phyloP scores from a whole-genome alignment of 2,329 filamentous ascomycete genomes.

The Pseudopithomyces chartarum region DNA sequence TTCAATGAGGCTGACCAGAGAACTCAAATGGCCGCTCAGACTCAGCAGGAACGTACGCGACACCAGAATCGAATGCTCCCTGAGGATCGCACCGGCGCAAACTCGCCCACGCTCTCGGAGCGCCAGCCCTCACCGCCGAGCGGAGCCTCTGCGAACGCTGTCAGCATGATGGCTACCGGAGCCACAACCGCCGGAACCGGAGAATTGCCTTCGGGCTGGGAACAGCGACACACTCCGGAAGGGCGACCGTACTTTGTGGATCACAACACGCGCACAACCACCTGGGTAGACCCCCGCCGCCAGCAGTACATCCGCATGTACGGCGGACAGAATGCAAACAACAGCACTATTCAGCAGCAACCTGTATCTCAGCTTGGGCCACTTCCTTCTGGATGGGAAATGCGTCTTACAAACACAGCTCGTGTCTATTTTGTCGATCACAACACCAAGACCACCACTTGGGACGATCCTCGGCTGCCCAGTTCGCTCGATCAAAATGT shows the following conservation, averaged over 20 bases:
- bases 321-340: conserved; percentile 75
- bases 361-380: conserved; percentile 96
- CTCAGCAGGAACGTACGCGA: conserved; percentile 87
- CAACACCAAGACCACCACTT: conserved; percentile 99
- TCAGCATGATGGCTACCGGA: conserved; percentile 92
- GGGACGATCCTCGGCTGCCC: conserved; percentile 94
- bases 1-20: conserved; percentile 78
- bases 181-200: conserved; percentile 93
- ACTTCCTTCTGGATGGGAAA: conserved; percentile 97
- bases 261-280: conserved; percentile 96
- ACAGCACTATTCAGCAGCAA: conserved; percentile 92
- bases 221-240: conserved; percentile 93
- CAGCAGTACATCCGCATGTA: conserved; percentile 99
- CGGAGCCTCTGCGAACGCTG: conserved; percentile 59
- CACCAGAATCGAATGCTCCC: conserved; percentile 96
- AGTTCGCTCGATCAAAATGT: conserved; percentile 98
- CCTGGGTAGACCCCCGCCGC: conserved; percentile 95
- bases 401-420: conserved; percentile 97
- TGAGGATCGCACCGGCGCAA: conserved; percentile 92
- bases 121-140: conserved; percentile 50
- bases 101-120: conserved; percentile 76
- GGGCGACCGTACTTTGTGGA: conserved; percentile 96
- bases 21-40: conserved; percentile 83
- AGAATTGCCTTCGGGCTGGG: conserved; percentile 94
- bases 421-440: conserved; percentile 99